These are phyloP conservation scores for Discostella pseudostelligera DNA, from an alignment of 108 stramenopile genomes.

Conservation along the genomic window DNA sequence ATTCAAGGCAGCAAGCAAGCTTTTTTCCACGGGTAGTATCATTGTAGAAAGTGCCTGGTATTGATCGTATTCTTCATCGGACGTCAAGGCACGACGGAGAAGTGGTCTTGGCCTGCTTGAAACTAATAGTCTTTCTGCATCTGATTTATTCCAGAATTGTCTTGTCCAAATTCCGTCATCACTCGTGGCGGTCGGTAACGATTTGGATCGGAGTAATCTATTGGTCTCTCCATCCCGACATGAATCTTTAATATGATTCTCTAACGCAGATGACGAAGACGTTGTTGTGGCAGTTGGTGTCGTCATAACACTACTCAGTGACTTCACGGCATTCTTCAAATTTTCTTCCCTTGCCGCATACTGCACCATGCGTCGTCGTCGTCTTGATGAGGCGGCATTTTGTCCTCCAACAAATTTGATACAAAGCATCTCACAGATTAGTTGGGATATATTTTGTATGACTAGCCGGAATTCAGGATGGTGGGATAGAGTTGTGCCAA, in stretches of 20 bases:
- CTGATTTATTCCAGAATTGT: background rate
- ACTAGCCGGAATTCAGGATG: constrained; percentile 4
- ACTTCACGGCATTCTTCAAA: constrained; percentile 18
- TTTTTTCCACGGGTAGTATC: constrained; percentile 6
- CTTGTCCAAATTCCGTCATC: background rate
- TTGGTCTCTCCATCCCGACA: too few species aligned
- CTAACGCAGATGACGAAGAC: background rate
- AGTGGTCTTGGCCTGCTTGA: background rate
- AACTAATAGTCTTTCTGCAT: background rate
- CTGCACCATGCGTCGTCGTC: constrained; percentile 10
- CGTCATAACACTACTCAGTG: too few species aligned
- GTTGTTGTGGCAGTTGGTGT: too few species aligned
- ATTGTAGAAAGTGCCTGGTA: background rate
- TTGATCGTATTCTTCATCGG: constrained; percentile 14
- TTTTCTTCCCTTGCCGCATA: background rate
- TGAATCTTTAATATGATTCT: too few species aligned
- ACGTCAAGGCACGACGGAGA: constrained; percentile 15
- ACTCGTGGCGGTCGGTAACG: too few species aligned
- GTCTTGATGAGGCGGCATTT: constrained; percentile 20
- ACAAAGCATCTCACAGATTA: constrained; percentile 20
- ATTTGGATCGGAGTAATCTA: too few species aligned
- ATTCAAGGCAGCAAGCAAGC: constrained; percentile 8
- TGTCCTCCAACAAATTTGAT: constrained; percentile 17
- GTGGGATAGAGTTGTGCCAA: background rate
- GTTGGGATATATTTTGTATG: background rate